Base-by-base conservation (phyloP, 192 early-diverging fungal genomes). In the Mortierella claussenii region DNA sequence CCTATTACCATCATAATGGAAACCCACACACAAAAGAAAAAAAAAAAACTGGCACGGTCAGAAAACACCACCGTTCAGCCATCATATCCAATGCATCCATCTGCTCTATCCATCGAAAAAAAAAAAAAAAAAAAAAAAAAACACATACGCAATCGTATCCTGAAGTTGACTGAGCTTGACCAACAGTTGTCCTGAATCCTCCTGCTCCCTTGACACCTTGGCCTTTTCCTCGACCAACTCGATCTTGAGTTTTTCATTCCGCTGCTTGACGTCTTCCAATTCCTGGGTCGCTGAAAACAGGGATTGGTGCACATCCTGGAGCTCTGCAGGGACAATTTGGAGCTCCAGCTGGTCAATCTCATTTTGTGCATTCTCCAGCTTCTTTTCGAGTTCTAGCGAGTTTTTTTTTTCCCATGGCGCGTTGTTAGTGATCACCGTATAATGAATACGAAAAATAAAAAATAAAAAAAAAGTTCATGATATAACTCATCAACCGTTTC, bases 241-340 rank as follows among this genome's bases (percentile, higher is more conserved):
- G 1, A 36, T 13, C 5, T 32, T 54, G 3, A 76, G 24, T 26
- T 56, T 67, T 26, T 55, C 51, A 2, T 27, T 43, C 21, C 20
- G n/a, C 1, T 40, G 23, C n/a, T 76, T 76, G 2, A 43, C 57
- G 8, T 66, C 63, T 21, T 67, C 73, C 2, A 76, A 20, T 33
- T 76, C 73, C 32, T 76, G 73, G 13, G 73, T 76, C 3, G 59
- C 64, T n/a, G 62, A 60, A 47, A 76, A 67, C n/a, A 66, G 40
- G 31, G 73, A 15, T 27, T 76, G 63, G 18, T 76, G 73, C 9
- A 67, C 59, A 28, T 76, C 73, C 17, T 76, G 73, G 26, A 76
- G 45, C 8, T 76, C 73, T 40, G 53, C 51, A 2, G 73, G 73
- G 12, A 60, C 63, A 2, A 53, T 59, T 33, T 76, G 73, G 15